These are phyloP conservation scores for Penicillium sp. DNA, from an alignment of 2,329 filamentous ascomycete genomes.

Conservation along the genomic window DNA sequence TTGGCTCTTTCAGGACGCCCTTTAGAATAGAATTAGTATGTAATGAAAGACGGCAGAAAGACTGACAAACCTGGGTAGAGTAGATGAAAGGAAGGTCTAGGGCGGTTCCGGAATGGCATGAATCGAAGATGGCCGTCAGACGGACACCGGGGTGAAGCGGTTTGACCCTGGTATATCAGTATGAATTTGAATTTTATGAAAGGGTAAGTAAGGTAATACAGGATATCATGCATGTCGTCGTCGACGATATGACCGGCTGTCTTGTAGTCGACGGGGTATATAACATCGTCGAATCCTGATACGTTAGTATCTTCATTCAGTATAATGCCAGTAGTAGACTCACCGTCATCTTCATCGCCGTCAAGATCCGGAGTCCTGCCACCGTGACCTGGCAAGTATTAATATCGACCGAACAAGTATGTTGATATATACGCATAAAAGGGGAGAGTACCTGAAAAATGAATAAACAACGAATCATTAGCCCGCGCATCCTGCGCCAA, in stretches of 20 bases:
- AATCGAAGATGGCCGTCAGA: slow-evolving; percentile 64
- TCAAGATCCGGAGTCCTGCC: slow-evolving; percentile 70
- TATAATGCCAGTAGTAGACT: neutral
- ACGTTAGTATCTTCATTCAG: neutral
- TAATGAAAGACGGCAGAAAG: too few species aligned
- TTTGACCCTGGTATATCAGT: slow-evolving; percentile 51
- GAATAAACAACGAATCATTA: slow-evolving; percentile 93
- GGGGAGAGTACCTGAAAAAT: slow-evolving; percentile 72
- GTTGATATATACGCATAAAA: neutral
- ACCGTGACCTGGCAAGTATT: slow-evolving; percentile 57
- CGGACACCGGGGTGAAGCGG: slow-evolving; percentile 83
- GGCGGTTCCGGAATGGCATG: slow-evolving; percentile 64
- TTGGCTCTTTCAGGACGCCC: slow-evolving; percentile 64
- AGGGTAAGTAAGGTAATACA: slow-evolving; percentile 34
- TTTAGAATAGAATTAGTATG: neutral
- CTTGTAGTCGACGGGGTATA: slow-evolving; percentile 71
- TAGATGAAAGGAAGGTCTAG: slow-evolving; percentile 67
- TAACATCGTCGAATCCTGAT: slow-evolving; percentile 68
- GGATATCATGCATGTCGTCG: slow-evolving; percentile 71
- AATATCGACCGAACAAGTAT: neutral
- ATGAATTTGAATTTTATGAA: neutral
- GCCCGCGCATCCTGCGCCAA: slow-evolving; percentile 89
- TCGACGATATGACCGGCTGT: slow-evolving; percentile 69
- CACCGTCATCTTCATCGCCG: slow-evolving; percentile 69
- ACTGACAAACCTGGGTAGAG: slow-evolving; percentile 49